Base-by-base conservation (phyloP, 2,329 filamentous ascomycete species). In the Sporothrix euskadiensis region DNA sequence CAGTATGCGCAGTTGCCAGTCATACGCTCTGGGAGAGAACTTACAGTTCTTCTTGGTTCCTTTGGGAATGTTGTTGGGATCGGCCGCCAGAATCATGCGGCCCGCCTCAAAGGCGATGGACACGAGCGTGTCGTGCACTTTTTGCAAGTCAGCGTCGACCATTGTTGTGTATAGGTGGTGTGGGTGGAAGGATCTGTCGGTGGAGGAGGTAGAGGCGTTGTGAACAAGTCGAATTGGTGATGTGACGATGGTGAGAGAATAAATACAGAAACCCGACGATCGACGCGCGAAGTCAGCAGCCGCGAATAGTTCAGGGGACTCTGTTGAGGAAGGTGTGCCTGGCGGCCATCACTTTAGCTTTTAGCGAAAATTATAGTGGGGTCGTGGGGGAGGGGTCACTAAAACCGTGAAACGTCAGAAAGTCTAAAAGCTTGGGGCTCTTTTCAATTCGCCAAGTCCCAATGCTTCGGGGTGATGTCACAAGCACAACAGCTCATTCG, bases 21-120 rank as follows among this genome's bases (percentile, higher is more conserved):
- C 14, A 5, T 8, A 3, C 22, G 0, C 19, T 30, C 39, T 10
- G 14, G 2, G 5, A 8, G 4, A 5, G 12, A 16, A 71, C 73
- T 19, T 19, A 90, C 89, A 90, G 79, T 91, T 92, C 78, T 90
- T 84, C 82, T 92, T 92, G 47, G 86, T 90, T 68, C 84, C 88
- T 16, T 84, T 85, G 71, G 84, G 83, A 57, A 89, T 85, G 76
- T 87, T 84, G 61, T 85, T 85, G 0, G 89, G 88, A 76, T 89
- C 89, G 47, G 90, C 89, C 1, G 83, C 83, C 70, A 89, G 81
- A 76, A 91, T 91, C 87, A 89, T 90, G 73, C 82, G 81, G 76
- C 90, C 90, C n/a, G 90, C 90, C 81, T 88, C 86, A 75, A 87
- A 85, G 79, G 89, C 90, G 73, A 91, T 82, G 69, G 82, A 79